These are phyloP conservation scores for Aspergillus sclerotioniger DNA, from an alignment of 495 filamentous ascomycete genomes.

Conservation along the genomic window DNA sequence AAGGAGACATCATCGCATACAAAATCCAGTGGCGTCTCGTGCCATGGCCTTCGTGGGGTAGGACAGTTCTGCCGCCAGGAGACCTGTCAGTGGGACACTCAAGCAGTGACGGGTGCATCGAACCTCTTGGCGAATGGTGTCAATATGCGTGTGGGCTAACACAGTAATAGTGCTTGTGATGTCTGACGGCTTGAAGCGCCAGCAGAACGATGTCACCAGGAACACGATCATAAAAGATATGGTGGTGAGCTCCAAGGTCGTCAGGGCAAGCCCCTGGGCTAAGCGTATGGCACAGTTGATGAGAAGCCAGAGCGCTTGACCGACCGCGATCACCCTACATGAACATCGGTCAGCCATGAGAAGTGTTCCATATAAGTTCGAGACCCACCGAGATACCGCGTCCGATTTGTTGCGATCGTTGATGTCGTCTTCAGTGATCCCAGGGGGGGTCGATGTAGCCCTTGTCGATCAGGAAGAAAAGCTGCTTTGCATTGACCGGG, in stretches of 20 bases:
- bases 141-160: background rate
- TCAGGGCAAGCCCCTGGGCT: conserved; percentile 26
- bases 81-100: background rate
- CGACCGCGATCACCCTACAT: background rate
- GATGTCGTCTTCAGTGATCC: conserved; percentile 28
- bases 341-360: background rate
- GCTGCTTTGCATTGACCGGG: conserved; percentile 4
- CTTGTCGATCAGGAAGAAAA: background rate
- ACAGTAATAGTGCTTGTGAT: conserved; percentile 25
- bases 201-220: conserved; percentile 38
- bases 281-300: conserved; percentile 10
- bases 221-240: conserved; percentile 40
- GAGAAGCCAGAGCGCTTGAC: background rate
- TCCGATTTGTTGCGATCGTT: conserved; percentile 42
- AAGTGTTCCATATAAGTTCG: conserved; percentile 34
- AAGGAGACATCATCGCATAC: conserved; percentile 22
- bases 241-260: conserved; percentile 41
- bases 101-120: background rate
- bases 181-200: conserved; percentile 43
- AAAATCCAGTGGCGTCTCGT: conserved; percentile 26
- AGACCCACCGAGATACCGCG: conserved; percentile 27
- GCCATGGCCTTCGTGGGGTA: conserved; percentile 2
- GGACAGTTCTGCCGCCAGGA: background rate
- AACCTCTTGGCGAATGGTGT: background rate
- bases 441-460: conserved; percentile 21